These are phyloP conservation scores for Aspergillus pseudotamarii DNA, from an alignment of 2,329 filamentous ascomycete species.

Conservation along the genomic window DNA sequence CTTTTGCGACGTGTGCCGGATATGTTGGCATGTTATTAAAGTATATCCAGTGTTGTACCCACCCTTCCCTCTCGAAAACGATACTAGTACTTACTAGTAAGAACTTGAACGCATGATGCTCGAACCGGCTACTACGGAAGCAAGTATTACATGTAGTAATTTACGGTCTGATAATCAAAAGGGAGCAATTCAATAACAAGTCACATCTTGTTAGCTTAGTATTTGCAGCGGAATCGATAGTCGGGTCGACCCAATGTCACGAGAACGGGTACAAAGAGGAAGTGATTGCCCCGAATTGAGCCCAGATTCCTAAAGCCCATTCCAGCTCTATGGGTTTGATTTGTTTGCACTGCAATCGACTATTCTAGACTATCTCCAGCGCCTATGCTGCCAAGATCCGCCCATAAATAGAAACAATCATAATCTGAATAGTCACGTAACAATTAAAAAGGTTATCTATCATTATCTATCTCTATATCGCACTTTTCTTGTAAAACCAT, in stretches of 20 bases:
- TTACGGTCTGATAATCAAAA: too few species aligned
- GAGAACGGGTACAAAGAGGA: not conserved
- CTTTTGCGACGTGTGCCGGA: too few species aligned
- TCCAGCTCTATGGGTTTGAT: not conserved
- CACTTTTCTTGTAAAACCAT: slow-evolving; percentile 11
- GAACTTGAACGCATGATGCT: too few species aligned
- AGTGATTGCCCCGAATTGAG: not conserved
- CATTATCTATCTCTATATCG: slow-evolving; percentile 24
- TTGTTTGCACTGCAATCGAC: not conserved
- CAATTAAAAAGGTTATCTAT: slow-evolving; percentile 8
- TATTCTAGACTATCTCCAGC: not conserved
- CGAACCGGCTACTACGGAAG: too few species aligned
- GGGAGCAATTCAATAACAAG: too few species aligned
- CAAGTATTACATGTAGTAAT: too few species aligned
- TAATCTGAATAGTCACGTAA: not conserved
- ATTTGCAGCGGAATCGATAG: too few species aligned
- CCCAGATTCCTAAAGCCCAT: not conserved
- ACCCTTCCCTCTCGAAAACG: too few species aligned
- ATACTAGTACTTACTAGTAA: too few species aligned
- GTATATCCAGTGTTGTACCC: too few species aligned
- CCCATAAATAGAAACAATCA: not conserved
- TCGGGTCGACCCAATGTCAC: not conserved
- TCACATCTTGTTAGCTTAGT: too few species aligned
- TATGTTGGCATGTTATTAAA: too few species aligned
- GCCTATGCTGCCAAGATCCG: not conserved